These are phyloP conservation scores for Haemoproteus tartakovskyi DNA, from an alignment of 169 alveolate genomes.

Conservation along the genomic window DNA sequence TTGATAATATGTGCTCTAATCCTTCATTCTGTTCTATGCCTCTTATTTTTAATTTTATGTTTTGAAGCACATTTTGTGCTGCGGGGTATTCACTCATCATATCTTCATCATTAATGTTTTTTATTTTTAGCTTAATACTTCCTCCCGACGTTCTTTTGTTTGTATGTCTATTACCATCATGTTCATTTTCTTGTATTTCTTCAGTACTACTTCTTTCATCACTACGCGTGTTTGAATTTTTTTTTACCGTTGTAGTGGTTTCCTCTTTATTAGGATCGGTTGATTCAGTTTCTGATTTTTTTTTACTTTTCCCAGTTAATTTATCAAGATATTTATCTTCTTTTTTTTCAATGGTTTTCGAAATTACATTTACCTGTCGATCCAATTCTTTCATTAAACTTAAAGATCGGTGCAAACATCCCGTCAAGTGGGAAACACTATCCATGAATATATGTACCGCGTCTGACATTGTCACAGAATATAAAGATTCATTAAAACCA, in stretches of 20 bases:
- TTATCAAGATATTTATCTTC: constrained; percentile 40
- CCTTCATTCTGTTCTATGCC: too few relatives aligned
- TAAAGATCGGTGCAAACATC: constrained; percentile 48
- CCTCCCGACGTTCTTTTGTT: too few relatives aligned
- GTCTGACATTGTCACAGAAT: constrained; percentile 52
- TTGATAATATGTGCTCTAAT: too few relatives aligned
- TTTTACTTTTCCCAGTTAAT: not conserved
- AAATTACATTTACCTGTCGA: constrained; percentile 13
- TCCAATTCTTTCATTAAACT: constrained; percentile 51
- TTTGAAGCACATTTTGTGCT: too few relatives aligned
- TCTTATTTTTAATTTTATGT: too few relatives aligned
- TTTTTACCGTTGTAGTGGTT: not conserved
- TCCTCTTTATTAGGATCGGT: constrained; percentile 1
- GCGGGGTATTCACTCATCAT: too few relatives aligned
- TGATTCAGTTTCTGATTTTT: not conserved
- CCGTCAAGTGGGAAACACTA: constrained; percentile 36
- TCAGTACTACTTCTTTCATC: not conserved
- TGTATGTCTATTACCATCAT: too few relatives aligned
- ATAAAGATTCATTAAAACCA: too few relatives aligned
- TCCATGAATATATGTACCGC: constrained; percentile 60
- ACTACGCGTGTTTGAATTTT: not conserved
- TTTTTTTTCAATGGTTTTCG: constrained; percentile 13
- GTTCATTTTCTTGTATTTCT: too few relatives aligned
- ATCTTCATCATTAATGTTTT: too few relatives aligned
- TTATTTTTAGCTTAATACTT: too few relatives aligned